Percentiles rank a stretch among this genome's conserved stretches.
phyloP scores from a whole-genome alignment of 768 basidiomycete species.

The Suillus brevipes region DNA sequence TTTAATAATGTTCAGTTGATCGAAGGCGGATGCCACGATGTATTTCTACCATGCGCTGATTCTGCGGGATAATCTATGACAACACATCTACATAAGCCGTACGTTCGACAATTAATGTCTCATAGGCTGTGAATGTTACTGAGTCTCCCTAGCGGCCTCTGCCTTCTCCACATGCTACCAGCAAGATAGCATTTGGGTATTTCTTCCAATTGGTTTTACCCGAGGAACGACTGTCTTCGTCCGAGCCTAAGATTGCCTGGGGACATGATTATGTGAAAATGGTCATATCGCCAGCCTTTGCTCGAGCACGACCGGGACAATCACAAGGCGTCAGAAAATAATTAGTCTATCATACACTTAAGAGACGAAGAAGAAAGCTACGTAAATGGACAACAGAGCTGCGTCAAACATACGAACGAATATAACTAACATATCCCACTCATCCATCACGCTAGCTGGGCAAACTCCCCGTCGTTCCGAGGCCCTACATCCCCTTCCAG shows the following conservation, averaged over 20 bases:
- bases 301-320: not conserved
- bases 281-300: not conserved
- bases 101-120: not conserved
- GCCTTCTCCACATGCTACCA: not conserved
- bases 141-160: not conserved
- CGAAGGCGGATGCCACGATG: not conserved
- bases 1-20: not conserved
- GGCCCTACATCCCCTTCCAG: slow-evolving; percentile 58
- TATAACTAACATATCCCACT: slow-evolving; percentile 26
- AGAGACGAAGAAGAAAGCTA: not conserved
- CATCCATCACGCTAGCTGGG: slow-evolving; percentile 44
- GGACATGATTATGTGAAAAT: not conserved
- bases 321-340: not conserved
- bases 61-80: not conserved
- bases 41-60: not conserved
- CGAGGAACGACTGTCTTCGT: not conserved
- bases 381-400: not conserved
- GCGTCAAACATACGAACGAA: slow-evolving; percentile 20
- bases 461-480: slow-evolving; percentile 52
- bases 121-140: not conserved
- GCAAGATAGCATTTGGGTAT: not conserved
- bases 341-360: slow-evolving; percentile 5
- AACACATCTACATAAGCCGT: not conserved
- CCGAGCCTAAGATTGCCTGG: not conserved
- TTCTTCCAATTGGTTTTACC: not conserved